Evolutionary conservation across 2,329 filamentous ascomycete genomes (phyloP), one percentile per base, ranked within the genome.

Genomic region (Cercospora sesami): DNA sequence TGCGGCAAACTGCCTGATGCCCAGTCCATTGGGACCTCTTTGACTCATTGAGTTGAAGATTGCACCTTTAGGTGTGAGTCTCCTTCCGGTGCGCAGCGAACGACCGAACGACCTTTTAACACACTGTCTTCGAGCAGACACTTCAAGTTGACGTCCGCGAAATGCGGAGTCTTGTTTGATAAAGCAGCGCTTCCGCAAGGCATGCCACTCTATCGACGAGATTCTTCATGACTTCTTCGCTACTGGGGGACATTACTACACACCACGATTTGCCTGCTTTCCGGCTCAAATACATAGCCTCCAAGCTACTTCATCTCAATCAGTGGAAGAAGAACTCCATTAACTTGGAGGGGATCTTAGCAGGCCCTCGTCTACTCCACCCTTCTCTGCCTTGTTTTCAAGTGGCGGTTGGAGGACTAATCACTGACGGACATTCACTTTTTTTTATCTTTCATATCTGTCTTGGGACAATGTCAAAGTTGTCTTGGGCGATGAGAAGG

Each of bases 351-450:
- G 68, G 69, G 82, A 80, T 82, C 81, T 82, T 82, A 84, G 82
- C 82, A 84, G 81, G 79, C 79, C 82, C 81, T 79, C 81, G 82
- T 83, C 82, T 81, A 80, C 81, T 83, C 82, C 82, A 84, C 82
- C 82, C 82, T 82, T 80, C 79, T 76, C 78, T 77, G 79, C 79
- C 75, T 76, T 73, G 68, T 70, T 71, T 72, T 48, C 26, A 65
- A 70, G 73, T 78, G 78, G 75, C 78, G 77, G 77, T 74, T 79
- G 60, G 78, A 80, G 81, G 81, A 83, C 82, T 83, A 81, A 75
- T 78, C 79, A 78, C 77, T 74, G 81, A 83, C 81, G 81, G 78
- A 83, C 81, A 83, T 81, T 33, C 39, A 8, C 39, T 18, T 30
- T n/a, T 59, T 9, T 36, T 33, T 33, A n/a, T 64, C 53, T 64